A percentile compares a stretch with the other conserved stretches of the same genome.
phyloP scores from a whole-genome alignment of 352 stramenopile genomes.

The Elongisporangium undulatum region DNA sequence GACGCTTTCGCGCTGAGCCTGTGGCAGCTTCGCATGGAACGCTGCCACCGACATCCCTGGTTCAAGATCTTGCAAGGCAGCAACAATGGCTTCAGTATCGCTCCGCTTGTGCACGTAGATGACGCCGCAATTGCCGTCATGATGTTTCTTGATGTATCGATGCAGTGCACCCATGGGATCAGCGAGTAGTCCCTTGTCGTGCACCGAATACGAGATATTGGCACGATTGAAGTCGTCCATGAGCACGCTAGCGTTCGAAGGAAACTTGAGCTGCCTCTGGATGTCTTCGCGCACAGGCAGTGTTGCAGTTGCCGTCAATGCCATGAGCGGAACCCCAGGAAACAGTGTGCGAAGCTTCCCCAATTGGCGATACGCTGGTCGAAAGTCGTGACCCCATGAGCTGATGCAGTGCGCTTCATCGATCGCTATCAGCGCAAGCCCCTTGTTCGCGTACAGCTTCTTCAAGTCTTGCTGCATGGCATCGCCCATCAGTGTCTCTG shows the following conservation, averaged over 20 bases:
- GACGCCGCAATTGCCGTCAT: slow-evolving; percentile 24
- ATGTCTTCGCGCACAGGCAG: slow-evolving; percentile 61
- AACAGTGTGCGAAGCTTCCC: slow-evolving; percentile 30
- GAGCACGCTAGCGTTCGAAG: slow-evolving; percentile 28
- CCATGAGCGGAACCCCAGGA: slow-evolving; percentile 57
- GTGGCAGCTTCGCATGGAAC: slow-evolving; percentile 51
- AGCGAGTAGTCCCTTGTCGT: slow-evolving; percentile 40
- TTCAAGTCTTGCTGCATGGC: slow-evolving; percentile 41
- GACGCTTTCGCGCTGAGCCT: slow-evolving; percentile 27
- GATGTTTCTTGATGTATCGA: slow-evolving; percentile 38
- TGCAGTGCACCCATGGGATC: slow-evolving; percentile 33
- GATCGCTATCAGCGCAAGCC: slow-evolving; percentile 57
- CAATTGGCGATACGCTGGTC: slow-evolving; percentile 56
- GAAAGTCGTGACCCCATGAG: slow-evolving; percentile 90
- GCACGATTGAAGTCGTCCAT: slow-evolving; percentile 52
- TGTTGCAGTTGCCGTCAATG: slow-evolving; percentile 89
- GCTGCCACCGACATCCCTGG: slow-evolving; percentile 23
- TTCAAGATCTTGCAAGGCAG: slow-evolving; percentile 21
- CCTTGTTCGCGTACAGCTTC: slow-evolving; percentile 18
- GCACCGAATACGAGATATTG: slow-evolving; percentile 55
- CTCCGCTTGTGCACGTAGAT: slow-evolving; percentile 57
- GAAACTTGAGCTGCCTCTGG: slow-evolving; percentile 27
- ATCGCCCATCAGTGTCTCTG: slow-evolving; percentile 67
- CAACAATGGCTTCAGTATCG: slow-evolving; percentile 42
- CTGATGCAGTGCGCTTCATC: slow-evolving; percentile 93